These are phyloP conservation scores for Penicillium frequentans DNA, from an alignment of 2,329 filamentous ascomycete genomes.

Conservation along the genomic window DNA sequence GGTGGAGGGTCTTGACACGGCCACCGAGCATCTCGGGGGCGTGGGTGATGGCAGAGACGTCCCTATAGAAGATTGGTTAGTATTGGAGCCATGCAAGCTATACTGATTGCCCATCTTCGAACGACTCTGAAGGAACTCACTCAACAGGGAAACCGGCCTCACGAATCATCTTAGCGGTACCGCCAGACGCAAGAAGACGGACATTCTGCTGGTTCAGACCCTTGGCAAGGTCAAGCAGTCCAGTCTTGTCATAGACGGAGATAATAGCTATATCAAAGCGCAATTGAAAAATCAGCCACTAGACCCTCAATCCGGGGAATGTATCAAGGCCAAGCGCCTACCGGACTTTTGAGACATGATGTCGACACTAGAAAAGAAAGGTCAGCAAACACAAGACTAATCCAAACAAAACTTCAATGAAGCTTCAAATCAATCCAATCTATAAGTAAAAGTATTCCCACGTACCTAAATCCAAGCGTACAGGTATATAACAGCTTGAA, in stretches of 20 bases:
- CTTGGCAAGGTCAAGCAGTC: slow-evolving; percentile 87
- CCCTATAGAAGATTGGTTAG: slow-evolving; percentile 53
- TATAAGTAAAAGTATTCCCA: background rate
- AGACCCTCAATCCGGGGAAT: slow-evolving; percentile 18
- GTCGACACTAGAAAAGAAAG: slow-evolving; percentile 7
- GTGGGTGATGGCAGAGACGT: slow-evolving; percentile 95
- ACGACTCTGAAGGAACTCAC: slow-evolving; percentile 53
- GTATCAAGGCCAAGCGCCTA: slow-evolving; percentile 26
- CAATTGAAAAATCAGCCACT: slow-evolving; percentile 10
- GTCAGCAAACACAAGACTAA: background rate
- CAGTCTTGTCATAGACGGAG: slow-evolving; percentile 98
- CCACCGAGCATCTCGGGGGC: slow-evolving; percentile 96
- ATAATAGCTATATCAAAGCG: slow-evolving; percentile 68
- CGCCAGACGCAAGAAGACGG: slow-evolving; percentile 88
- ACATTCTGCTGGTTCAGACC: slow-evolving; percentile 86
- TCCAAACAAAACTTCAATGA: background rate
- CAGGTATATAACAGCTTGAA: slow-evolving; percentile 15
- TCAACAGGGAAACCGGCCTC: slow-evolving; percentile 95
- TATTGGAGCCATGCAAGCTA: background rate
- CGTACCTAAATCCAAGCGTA: slow-evolving; percentile 22
- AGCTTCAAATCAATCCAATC: background rate
- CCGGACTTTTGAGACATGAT: slow-evolving; percentile 45
- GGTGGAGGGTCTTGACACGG: slow-evolving; percentile 92
- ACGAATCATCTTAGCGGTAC: slow-evolving; percentile 93
- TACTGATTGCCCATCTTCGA: background rate